A percentile compares a stretch with the other conserved stretches of the same genome.
Conservation (phyloP, 257 asterid species). For the Plantago elongata region DNA sequence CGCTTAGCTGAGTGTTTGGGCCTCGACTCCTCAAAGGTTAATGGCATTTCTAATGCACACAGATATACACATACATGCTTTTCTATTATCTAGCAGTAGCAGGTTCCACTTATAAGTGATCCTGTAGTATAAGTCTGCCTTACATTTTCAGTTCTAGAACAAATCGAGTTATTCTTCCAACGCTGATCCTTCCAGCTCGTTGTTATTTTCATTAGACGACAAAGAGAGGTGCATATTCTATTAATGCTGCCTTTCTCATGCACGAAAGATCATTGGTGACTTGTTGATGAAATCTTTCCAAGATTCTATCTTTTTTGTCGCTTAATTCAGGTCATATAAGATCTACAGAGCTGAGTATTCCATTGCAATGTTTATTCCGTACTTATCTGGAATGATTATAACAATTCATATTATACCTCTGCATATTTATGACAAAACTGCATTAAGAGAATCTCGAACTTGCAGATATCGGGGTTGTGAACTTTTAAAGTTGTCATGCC, state of each 20-base stretch:
- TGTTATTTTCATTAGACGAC: conserved; percentile 49
- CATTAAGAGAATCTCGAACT: conserved; percentile 19
- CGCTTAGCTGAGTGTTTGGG: conserved; percentile 98
- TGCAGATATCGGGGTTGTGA: conserved; percentile 85
- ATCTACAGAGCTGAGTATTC: too few relatives aligned
- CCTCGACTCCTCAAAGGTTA: conserved; percentile 88
- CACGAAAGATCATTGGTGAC: too few relatives aligned
- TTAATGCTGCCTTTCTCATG: not conserved
- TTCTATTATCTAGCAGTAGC: not conserved
- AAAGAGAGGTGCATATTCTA: conserved; percentile 65
- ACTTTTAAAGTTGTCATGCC: conserved; percentile 75
- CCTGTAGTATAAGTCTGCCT: conserved; percentile 16
- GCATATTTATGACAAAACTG: not conserved
- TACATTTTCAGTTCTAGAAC: conserved; percentile 70
- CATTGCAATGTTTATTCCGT: too few relatives aligned
- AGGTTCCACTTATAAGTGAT: not conserved
- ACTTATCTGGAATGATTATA: not conserved
- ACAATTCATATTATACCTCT: not conserved
- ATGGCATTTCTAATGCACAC: not conserved
- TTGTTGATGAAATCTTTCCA: too few relatives aligned
- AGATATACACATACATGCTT: not conserved
- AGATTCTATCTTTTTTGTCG: too few relatives aligned
- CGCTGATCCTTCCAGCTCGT: conserved; percentile 62
- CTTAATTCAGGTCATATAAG: too few relatives aligned
- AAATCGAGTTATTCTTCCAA: conserved; percentile 51